Conservation (phyloP, 352 stramenopile species). For the Aphanomyces euteiches region DNA sequence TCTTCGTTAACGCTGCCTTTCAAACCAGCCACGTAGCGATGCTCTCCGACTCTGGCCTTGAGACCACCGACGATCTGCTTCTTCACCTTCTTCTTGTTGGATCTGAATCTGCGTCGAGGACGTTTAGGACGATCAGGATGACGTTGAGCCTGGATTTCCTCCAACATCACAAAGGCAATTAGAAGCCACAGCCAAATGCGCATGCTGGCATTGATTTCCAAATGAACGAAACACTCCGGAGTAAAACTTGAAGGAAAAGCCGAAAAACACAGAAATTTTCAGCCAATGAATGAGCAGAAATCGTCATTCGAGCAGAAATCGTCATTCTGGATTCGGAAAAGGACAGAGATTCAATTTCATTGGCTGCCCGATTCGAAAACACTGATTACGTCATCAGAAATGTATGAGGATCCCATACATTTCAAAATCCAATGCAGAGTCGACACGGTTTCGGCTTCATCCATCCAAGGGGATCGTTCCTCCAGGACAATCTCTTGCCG, state of each 20-base stretch:
- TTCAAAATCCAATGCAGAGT: slow-evolving; percentile 27
- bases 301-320: too few species aligned
- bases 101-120: background rate
- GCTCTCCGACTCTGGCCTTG: slow-evolving; percentile 9
- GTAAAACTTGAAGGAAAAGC: too few species aligned
- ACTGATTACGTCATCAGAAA: too few species aligned
- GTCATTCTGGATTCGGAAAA: too few species aligned
- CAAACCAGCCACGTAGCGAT: slow-evolving; percentile 48
- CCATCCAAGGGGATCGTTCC: slow-evolving; percentile 9
- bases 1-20: slow-evolving; percentile 37
- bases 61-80: background rate
- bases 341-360: too few species aligned
- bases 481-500: background rate
- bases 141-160: background rate
- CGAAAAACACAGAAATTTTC: too few species aligned
- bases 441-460: slow-evolving; percentile 17
- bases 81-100: background rate
- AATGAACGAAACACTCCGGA: too few species aligned
- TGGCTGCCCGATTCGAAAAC: too few species aligned
- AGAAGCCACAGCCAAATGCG: too few species aligned
- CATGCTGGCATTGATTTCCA: too few species aligned
- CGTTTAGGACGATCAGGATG: too few species aligned
- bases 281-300: too few species aligned
- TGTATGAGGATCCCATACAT: background rate
- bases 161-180: background rate